These are phyloP conservation scores for Lagenaria siceraria DNA, from an alignment of 306 rosid species.

Conservation along the genomic window DNA sequence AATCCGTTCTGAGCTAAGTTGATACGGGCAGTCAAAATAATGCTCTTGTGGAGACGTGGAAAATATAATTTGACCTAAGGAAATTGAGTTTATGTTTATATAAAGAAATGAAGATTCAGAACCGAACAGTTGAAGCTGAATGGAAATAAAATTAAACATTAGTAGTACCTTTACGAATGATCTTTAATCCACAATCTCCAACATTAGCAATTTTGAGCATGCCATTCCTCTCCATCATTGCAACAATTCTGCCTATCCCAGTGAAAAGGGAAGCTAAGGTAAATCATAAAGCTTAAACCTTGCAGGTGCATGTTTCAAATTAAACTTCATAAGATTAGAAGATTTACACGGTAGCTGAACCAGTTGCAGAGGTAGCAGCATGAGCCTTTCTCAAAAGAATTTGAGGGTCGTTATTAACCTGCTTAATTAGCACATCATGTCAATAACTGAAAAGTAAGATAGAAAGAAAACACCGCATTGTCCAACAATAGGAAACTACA, in stretches of 20 bases:
- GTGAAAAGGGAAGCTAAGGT: conserved; percentile 5
- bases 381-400: conserved; percentile 74
- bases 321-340: not conserved
- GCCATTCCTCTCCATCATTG: conserved; percentile 79
- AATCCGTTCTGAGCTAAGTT: conserved; percentile 64
- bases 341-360: conserved; percentile 89
- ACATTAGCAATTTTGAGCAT: conserved; percentile 75
- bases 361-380: conserved; percentile 73
- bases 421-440: conserved; percentile 19
- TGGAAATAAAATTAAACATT: not conserved
- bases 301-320: not conserved
- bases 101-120: not conserved
- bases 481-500: not conserved
- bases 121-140: not conserved
- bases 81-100: conserved; percentile 2
- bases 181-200: conserved; percentile 79
- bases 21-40: conserved; percentile 86
- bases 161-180: conserved; percentile 47
- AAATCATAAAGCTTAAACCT: not conserved
- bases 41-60: conserved; percentile 90
- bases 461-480: not conserved
- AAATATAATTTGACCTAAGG: conserved; percentile 42
- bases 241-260: conserved; percentile 43
- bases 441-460: conserved; percentile 2
- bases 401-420: conserved; percentile 78